A percentile compares a stretch with the other conserved stretches of the same genome.
Conservation (phyloP, 2,329 filamentous ascomycete species). For the Fusarium albidum region DNA sequence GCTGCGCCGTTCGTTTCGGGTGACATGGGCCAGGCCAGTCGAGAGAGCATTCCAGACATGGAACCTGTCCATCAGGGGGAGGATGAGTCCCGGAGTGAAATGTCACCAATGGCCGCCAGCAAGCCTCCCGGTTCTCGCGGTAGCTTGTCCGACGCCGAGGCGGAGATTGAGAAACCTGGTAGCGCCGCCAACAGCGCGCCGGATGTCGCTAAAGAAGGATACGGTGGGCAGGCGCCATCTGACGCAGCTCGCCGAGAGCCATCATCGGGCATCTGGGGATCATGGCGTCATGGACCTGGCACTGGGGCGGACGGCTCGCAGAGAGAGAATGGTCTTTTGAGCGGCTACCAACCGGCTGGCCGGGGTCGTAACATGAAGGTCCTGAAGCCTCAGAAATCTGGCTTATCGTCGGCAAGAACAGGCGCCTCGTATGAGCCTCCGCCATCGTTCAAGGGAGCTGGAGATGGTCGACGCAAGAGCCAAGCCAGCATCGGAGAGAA, state of each 20-base stretch:
- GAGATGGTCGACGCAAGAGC: conserved; percentile 64
- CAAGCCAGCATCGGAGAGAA: conserved; percentile 50
- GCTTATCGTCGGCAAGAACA: conserved; percentile 59
- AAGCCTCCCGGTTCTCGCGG: conserved; percentile 47
- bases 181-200: conserved; percentile 35
- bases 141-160: conserved; percentile 52
- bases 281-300: conserved; percentile 70
- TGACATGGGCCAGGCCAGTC: conserved; percentile 41
- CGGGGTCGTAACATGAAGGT: conserved; percentile 85
- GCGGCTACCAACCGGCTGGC: conserved; percentile 75
- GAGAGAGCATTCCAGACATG: conserved; percentile 23
- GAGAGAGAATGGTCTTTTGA: conserved; percentile 63
- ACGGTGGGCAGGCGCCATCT: conserved; percentile 32
- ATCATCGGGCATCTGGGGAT: conserved; percentile 70
- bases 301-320: conserved; percentile 60
- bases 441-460: conserved; percentile 52
- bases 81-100: conserved; percentile 36
- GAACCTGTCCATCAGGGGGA: conserved; percentile 35
- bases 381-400: conserved; percentile 77
- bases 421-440: conserved; percentile 62
- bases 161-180: conserved; percentile 51
- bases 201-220: conserved; percentile 38
- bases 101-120: conserved; percentile 48
- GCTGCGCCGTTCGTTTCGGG: conserved; percentile 53
- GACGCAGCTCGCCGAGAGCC: conserved; percentile 54